Conservation (phyloP, 2,329 filamentous ascomycete genomes). For the Graphiopsis chlorocephala region DNA sequence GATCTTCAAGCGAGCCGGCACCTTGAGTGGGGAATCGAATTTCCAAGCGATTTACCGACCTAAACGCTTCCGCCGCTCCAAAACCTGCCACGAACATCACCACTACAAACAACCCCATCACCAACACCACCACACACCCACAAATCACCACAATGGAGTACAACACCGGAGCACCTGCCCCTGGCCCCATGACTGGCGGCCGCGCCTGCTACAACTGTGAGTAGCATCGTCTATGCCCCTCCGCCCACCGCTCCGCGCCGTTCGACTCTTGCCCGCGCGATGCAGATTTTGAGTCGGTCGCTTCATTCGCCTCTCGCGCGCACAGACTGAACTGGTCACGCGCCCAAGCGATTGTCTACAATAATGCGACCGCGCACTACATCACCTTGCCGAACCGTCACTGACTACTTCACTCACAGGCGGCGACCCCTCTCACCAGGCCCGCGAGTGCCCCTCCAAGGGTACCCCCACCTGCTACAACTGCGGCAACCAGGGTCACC, state of each 20-base stretch:
- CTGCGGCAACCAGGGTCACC: slow-evolving; percentile 49
- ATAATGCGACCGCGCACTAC: neutral
- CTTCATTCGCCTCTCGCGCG: neutral
- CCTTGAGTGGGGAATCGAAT: slow-evolving; percentile 6
- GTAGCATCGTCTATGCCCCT: slow-evolving; percentile 33
- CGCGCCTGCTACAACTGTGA: slow-evolving; percentile 61
- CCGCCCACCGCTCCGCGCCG: neutral
- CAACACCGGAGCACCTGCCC: slow-evolving; percentile 31
- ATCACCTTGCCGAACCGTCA: neutral
- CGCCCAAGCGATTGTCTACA: neutral
- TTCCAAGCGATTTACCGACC: slow-evolving; percentile 7
- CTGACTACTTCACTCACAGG: slow-evolving; percentile 32
- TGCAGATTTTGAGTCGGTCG: neutral
- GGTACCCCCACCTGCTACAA: slow-evolving; percentile 45
- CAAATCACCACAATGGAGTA: slow-evolving; percentile 45
- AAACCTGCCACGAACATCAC: slow-evolving; percentile 15
- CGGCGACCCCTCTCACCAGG: slow-evolving; percentile 49
- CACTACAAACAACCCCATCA: slow-evolving; percentile 6
- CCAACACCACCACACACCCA: slow-evolving; percentile 17
- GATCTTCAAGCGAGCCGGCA: slow-evolving; percentile 14
- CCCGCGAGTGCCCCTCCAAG: slow-evolving; percentile 52
- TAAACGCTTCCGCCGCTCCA: neutral
- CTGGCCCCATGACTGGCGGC: slow-evolving; percentile 29
- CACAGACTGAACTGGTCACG: neutral
- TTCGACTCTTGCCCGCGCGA: neutral